These are phyloP conservation scores for Pichia kluyveri DNA, from an alignment of 805 yeast species.

Conservation along the genomic window DNA sequence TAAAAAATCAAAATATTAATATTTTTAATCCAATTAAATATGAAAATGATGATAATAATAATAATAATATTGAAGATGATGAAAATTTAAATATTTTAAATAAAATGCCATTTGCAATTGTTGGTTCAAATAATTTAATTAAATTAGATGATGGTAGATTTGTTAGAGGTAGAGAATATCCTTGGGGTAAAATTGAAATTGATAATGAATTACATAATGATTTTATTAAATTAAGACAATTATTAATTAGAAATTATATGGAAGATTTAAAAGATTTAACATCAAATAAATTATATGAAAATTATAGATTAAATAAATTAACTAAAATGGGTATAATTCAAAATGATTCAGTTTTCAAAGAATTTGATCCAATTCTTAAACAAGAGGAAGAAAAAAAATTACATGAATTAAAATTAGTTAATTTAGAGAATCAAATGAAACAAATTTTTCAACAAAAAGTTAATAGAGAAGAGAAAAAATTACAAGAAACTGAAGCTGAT, in stretches of 20 bases:
- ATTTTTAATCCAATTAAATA: constrained; percentile 70
- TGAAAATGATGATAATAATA: constrained; percentile 56
- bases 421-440: constrained; percentile 96
- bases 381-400: constrained; percentile 89
- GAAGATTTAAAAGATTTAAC: constrained; percentile 92
- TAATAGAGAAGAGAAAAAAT: constrained; percentile 90
- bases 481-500: constrained; percentile 95
- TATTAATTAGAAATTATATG: constrained; percentile 80
- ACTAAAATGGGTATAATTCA: constrained; percentile 78
- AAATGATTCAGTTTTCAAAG: constrained; percentile 88
- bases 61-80: constrained; percentile 72
- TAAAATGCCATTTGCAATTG: constrained; percentile 85
- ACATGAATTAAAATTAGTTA: constrained; percentile 89
- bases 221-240: constrained; percentile 79
- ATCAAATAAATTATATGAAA: constrained; percentile 66
- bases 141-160: constrained; percentile 63
- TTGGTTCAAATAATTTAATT: constrained; percentile 76
- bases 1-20: constrained; percentile 63
- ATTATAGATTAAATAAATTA: constrained; percentile 81
- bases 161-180: constrained; percentile 88
- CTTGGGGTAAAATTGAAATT: constrained; percentile 96
- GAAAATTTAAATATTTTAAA: constrained; percentile 55
- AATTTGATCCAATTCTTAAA: constrained; percentile 84
- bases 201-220: constrained; percentile 93
- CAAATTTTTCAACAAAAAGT: constrained; percentile 94